These are phyloP conservation scores for Stipa capillata DNA, from an alignment of 176 grass and related monocot genomes.

Conservation along the genomic window DNA sequence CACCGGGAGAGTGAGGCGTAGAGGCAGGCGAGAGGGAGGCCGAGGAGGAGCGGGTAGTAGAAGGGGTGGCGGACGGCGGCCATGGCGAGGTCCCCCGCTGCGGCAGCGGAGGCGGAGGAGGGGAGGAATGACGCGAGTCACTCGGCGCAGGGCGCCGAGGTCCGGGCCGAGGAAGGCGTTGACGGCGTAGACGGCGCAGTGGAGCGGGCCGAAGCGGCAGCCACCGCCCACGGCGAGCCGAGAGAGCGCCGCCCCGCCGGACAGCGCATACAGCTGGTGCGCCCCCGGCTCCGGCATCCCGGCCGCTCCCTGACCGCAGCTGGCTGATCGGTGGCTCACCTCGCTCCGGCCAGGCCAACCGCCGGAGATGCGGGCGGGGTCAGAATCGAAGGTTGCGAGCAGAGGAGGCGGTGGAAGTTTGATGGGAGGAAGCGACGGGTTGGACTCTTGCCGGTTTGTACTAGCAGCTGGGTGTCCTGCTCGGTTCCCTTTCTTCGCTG, in stretches of 20 bases:
- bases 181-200: conserved; percentile 70
- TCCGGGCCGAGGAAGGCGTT: conserved; percentile 96
- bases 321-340: too few relatives aligned
- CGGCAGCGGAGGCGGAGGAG: neutral
- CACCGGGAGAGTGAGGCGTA: conserved; percentile 56
- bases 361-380: neutral
- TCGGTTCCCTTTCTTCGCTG: neutral
- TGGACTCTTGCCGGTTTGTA: neutral
- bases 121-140: conserved; percentile 62
- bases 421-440: neutral
- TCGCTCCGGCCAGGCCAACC: too few relatives aligned
- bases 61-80: conserved; percentile 68
- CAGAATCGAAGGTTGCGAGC: neutral
- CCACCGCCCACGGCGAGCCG: conserved; percentile 29
- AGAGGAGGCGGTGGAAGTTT: neutral
- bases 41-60: conserved; percentile 78
- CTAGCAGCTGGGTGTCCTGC: neutral
- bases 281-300: conserved; percentile 81
- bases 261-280: conserved; percentile 83
- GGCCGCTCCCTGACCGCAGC: too few relatives aligned
- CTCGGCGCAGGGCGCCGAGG: conserved; percentile 77
- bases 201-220: conserved; percentile 69
- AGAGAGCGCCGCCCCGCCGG: conserved; percentile 44
- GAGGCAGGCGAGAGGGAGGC: conserved; percentile 58
- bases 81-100: conserved; percentile 49